These are phyloP conservation scores for Neonectria coccinea DNA, from an alignment of 2,329 filamentous ascomycete species.

Conservation along the genomic window DNA sequence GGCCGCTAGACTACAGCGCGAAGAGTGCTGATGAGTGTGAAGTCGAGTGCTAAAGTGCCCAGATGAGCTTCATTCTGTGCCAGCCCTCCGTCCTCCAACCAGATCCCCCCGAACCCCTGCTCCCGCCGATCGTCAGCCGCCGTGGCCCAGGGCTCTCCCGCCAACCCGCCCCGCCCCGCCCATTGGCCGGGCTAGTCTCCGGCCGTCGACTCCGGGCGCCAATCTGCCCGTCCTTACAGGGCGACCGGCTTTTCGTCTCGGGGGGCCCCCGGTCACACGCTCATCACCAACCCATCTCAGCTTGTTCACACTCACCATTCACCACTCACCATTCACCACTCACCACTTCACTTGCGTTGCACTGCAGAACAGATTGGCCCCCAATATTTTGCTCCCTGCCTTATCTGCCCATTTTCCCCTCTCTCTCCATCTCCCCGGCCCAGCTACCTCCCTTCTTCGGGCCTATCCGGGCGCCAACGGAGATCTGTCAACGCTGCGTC, in stretches of 20 bases:
- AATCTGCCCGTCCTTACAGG: conserved; percentile 13
- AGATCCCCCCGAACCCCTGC: conserved; percentile 6
- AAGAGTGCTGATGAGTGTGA: background rate
- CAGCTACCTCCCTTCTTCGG: background rate
- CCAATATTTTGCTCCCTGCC: background rate
- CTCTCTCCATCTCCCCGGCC: background rate
- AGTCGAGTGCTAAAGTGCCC: background rate
- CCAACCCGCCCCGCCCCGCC: conserved; percentile 1
- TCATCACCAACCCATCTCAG: background rate
- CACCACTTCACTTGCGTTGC: background rate
- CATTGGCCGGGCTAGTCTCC: background rate
- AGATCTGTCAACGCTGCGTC: background rate
- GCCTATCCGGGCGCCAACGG: conserved; percentile 2
- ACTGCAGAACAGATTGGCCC: background rate
- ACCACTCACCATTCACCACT: conserved; percentile 1
- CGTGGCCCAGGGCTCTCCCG: conserved; percentile 13
- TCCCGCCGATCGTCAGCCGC: conserved; percentile 19
- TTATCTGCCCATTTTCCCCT: background rate
- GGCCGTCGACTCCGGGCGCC: conserved; percentile 2
- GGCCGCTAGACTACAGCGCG: background rate
- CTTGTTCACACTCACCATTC: background rate
- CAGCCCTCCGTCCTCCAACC: background rate
- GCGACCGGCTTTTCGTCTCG: background rate
- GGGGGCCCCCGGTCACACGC: background rate
- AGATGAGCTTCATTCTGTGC: background rate